Evolutionary conservation across 2,329 filamentous ascomycete species (phyloP).

Genomic region (Fusarium gaditjirri): DNA sequence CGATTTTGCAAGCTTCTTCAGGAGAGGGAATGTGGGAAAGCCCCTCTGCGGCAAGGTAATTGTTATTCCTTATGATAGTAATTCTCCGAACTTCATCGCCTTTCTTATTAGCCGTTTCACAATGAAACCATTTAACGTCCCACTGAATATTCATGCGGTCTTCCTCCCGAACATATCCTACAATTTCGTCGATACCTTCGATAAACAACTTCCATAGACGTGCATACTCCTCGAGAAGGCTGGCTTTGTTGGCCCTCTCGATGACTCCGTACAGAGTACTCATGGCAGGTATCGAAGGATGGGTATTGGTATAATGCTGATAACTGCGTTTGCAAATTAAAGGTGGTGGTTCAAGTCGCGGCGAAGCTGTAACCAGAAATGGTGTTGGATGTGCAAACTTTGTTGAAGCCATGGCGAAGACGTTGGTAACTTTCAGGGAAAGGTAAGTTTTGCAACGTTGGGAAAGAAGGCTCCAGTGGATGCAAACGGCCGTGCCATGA

Average conservation of each 20-base stretch:
- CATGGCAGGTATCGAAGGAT: not conserved
- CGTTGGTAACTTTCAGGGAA: not conserved
- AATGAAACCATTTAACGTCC: constrained; percentile 16
- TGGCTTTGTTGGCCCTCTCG: constrained; percentile 36
- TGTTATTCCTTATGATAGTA: constrained; percentile 13
- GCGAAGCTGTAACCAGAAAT: constrained; percentile 7
- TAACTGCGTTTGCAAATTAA: constrained; percentile 11
- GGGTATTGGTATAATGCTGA: not conserved
- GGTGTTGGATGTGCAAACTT: constrained; percentile 26
- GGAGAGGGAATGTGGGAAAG: constrained; percentile 20
- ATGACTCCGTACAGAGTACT: constrained; percentile 33
- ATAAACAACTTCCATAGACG: constrained; percentile 33
- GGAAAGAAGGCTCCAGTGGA: not conserved
- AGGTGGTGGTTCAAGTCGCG: constrained; percentile 2
- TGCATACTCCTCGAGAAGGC: not conserved
- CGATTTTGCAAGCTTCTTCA: not conserved
- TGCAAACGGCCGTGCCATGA: constrained; percentile 6
- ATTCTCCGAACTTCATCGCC: not conserved
- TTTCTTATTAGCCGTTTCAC: constrained; percentile 1
- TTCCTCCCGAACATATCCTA: constrained; percentile 34
- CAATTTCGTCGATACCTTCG: constrained; percentile 28
- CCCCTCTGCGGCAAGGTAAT: not conserved
- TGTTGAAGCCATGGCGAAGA: constrained; percentile 25
- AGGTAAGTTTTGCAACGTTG: not conserved
- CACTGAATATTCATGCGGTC: constrained; percentile 26